These are phyloP conservation scores for Fusarium robinianum DNA, from an alignment of 2,329 filamentous ascomycete genomes.

Conservation along the genomic window DNA sequence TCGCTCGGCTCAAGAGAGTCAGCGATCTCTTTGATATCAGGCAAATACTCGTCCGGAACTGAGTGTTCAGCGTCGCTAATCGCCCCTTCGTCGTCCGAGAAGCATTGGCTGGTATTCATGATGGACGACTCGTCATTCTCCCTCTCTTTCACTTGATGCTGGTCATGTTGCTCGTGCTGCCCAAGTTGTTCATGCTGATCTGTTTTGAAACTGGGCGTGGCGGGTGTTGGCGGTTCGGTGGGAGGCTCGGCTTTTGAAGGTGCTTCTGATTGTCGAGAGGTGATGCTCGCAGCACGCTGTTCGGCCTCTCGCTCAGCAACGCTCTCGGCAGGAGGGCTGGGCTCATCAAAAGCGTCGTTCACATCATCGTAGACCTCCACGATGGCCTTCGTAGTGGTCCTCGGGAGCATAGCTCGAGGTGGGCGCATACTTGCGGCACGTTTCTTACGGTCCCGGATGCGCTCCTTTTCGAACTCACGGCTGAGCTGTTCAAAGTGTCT, in stretches of 20 bases:
- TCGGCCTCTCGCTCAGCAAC: slow-evolving; percentile 39
- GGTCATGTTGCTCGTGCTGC: no score
- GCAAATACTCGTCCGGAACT: slow-evolving; percentile 69
- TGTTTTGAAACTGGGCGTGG: slow-evolving; percentile 27
- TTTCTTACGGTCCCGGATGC: slow-evolving; percentile 81
- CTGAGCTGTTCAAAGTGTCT: slow-evolving; percentile 97
- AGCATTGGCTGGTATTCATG: slow-evolving; percentile 53
- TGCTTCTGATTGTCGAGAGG: slow-evolving; percentile 38
- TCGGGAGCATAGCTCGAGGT: slow-evolving; percentile 79
- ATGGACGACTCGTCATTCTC: slow-evolving; percentile 38
- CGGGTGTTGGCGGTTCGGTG: slow-evolving; percentile 31
- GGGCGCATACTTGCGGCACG: slow-evolving; percentile 74
- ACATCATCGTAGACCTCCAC: slow-evolving; percentile 96
- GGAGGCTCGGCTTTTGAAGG: slow-evolving; percentile 20
- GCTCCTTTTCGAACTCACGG: slow-evolving; percentile 93
- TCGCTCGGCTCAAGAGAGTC: slow-evolving; percentile 66
- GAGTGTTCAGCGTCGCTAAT: slow-evolving; percentile 75
- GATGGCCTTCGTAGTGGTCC: slow-evolving; percentile 91
- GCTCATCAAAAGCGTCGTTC: slow-evolving; percentile 87
- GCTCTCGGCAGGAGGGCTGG: slow-evolving; percentile 58
- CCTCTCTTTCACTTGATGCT: slow-evolving; percentile 30
- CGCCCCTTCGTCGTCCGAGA: slow-evolving; percentile 69
- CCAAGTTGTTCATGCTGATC: no score
- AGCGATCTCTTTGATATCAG: slow-evolving; percentile 65
- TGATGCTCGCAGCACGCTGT: slow-evolving; percentile 34